Conservation (phyloP, 345 rosid genomes). For the Mercurialis annua region DNA sequence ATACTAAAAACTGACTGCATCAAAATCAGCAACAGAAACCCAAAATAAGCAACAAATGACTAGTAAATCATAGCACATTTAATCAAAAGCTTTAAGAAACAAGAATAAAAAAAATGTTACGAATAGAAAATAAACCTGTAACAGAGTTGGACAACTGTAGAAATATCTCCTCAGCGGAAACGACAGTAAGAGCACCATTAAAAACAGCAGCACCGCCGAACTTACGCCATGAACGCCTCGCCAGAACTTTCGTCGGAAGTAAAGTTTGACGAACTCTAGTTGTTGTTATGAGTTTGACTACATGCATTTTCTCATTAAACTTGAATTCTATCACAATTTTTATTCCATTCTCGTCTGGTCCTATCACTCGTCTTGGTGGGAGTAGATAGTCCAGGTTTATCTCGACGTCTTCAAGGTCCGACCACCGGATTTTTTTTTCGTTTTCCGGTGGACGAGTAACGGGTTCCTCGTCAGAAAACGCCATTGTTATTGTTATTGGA, state of each 20-base stretch:
- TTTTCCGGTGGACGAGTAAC: slow-evolving; percentile 14
- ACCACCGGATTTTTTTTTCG: slow-evolving; percentile 46
- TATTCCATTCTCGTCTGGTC: slow-evolving; percentile 50
- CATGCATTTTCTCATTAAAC: slow-evolving; percentile 35
- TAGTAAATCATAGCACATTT: background rate
- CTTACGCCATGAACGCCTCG: slow-evolving; percentile 62
- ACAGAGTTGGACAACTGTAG: slow-evolving; percentile 58
- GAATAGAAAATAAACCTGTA: slow-evolving; percentile 32
- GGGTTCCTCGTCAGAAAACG: background rate
- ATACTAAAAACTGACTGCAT: background rate
- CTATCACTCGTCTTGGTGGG: slow-evolving; percentile 39
- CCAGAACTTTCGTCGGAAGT: slow-evolving; percentile 33
- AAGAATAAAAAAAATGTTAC: background rate
- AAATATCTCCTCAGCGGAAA: slow-evolving; percentile 67
- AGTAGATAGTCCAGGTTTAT: background rate
- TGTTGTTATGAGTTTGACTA: slow-evolving; percentile 56
- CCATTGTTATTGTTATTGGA: too few species aligned
- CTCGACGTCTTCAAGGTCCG: slow-evolving; percentile 44
- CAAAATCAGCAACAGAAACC: background rate
- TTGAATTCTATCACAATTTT: background rate
- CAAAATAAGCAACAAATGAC: background rate
- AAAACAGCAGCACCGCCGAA: slow-evolving; percentile 84
- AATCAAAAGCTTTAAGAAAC: background rate
- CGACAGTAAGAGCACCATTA: slow-evolving; percentile 30
- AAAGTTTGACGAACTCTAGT: slow-evolving; percentile 44